Conservation (phyloP, 2,329 filamentous ascomycete species). For the Ascochyta rabiei region DNA sequence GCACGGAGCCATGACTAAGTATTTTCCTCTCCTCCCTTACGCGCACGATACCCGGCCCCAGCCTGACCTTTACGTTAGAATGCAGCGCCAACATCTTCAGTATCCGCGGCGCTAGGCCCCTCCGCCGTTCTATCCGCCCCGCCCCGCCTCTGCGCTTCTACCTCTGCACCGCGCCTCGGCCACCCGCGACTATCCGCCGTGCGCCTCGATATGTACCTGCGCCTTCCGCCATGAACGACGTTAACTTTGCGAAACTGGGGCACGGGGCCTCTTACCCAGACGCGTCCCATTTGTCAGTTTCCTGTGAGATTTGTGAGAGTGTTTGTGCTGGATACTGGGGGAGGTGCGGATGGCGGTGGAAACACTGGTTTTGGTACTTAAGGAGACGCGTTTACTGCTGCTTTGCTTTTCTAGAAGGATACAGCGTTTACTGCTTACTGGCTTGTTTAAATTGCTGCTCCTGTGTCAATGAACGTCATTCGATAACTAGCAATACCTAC, state of each 20-base stretch:
- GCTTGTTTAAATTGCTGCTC: background rate
- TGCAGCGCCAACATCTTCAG: background rate
- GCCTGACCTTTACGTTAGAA: background rate
- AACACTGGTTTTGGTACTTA: slow-evolving; percentile 23
- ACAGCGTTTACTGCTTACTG: background rate
- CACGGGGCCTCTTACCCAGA: background rate
- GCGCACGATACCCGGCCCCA: slow-evolving; percentile 4
- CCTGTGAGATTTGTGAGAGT: background rate
- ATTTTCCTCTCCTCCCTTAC: background rate
- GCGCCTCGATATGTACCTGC: background rate
- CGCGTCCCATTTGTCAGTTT: background rate
- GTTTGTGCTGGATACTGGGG: slow-evolving; percentile 31
- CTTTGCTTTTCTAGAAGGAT: too few relatives aligned
- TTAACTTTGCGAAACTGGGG: background rate
- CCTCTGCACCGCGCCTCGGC: background rate
- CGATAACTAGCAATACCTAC: slow-evolving; percentile 1
- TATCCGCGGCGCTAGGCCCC: slow-evolving; percentile 3
- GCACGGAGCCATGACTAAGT: too few relatives aligned
- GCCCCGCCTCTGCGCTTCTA: background rate
- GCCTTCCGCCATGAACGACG: slow-evolving; percentile 1
- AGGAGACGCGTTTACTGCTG: background rate
- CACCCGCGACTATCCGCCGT: background rate
- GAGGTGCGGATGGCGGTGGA: slow-evolving; percentile 38
- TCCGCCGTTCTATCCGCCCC: slow-evolving; percentile 9
- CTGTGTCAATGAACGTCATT: slow-evolving; percentile 14